Evolutionary conservation across 2,329 filamentous ascomycete genomes (phyloP).

Genomic region (Fusarium sulawesiense): DNA sequence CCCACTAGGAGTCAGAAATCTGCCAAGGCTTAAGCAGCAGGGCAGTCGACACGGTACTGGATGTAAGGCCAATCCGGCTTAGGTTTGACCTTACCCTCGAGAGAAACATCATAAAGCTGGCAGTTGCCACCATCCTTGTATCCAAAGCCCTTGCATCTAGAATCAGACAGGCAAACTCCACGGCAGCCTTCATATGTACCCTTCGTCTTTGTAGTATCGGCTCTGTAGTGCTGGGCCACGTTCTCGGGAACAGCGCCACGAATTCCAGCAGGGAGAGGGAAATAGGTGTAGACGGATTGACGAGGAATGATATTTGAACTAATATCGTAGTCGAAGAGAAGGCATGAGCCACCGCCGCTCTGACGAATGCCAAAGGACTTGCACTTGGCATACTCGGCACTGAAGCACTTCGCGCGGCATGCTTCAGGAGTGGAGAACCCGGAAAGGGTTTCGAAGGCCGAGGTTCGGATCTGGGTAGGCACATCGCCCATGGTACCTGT

Average conservation of each 20-base stretch:
- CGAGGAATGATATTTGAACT: not conserved
- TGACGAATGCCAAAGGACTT: not conserved
- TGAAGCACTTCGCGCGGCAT: not conserved
- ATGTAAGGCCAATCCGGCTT: not conserved
- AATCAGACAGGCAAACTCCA: not conserved
- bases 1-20: not conserved
- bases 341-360: not conserved
- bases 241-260: not conserved
- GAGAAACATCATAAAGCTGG: not conserved
- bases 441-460: not conserved
- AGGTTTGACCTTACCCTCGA: not conserved
- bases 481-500: not conserved
- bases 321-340: not conserved
- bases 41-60: not conserved
- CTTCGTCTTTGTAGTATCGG: not conserved
- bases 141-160: not conserved
- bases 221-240: not conserved
- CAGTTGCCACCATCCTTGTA: not conserved
- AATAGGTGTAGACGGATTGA: not conserved
- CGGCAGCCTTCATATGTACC: not conserved
- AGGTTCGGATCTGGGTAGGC: not conserved
- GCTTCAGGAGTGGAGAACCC: not conserved
- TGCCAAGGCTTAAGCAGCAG: not conserved
- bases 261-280: not conserved
- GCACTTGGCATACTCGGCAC: not conserved